Evolutionary conservation across 768 basidiomycete genomes (phyloP), one percentile per base, ranked within the genome.

Genomic region (Pleurotus tuoliensis): DNA sequence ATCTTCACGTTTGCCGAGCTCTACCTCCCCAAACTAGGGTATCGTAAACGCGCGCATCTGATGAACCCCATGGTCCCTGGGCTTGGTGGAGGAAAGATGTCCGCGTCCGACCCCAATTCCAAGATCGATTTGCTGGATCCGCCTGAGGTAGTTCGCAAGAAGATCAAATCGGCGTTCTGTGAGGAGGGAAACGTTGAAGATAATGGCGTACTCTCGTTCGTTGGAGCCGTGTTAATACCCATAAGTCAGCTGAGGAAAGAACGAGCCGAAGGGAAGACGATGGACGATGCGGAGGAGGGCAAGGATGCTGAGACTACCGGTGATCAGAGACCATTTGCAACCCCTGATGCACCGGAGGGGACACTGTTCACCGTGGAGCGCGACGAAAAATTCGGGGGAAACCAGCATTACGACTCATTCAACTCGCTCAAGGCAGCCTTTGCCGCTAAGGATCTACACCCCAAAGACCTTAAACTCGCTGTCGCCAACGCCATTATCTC

Each of bases 1-100:
- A 98, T 98, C 67, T 99, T 99, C 73, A 98, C 94, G 16, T 96
- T 96, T 65, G 95, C 97, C 5, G 95, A 98, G 68, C 82, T 90
- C 64, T 95, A 94, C 82, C 88, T 99, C 52, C 97, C 97, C 3
- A 81, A 84, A 59, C 81, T 98, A 30, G 97, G 96, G 37, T 98
- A 98, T 76, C 73, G 76, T 52, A 98, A 97, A 72, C 92, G 96
- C 34, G 91, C 95, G 0, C 97, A 99, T 69, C 79, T 99, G 45
- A 99, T 99, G 97, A 99, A 98, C 73, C 77, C 83, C 34, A 98
- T 98, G 95, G 93, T 98, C 0, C 94, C 95, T 27, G 94, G 95
- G 44, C 80, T 97, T 34, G 86, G 87, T 43, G 95, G 95, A 30
- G 92, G 93, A 15, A 99, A 99, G 69, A 98, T 99, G 97, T 97